Percentiles rank a stretch among this genome's conserved stretches.
Conservation (phyloP, 371 early-diverging fungal genomes). For the Saksenaea oblongispora region DNA sequence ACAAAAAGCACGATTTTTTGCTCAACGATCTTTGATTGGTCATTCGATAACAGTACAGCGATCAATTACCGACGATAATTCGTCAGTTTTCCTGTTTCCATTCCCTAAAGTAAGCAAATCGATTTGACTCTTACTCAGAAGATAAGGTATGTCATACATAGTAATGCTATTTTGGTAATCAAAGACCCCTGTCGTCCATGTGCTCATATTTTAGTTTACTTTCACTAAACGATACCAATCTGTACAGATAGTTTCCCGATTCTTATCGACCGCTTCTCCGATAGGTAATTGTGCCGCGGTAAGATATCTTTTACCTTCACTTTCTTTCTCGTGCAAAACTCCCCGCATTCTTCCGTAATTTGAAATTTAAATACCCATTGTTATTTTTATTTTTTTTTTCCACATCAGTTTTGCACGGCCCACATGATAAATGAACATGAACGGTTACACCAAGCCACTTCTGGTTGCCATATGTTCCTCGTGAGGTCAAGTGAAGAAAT, state of each 20-base stretch:
- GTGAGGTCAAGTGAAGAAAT: neutral
- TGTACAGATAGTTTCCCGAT: neutral
- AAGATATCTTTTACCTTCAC: neutral
- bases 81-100: neutral
- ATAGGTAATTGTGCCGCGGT: constrained; percentile 3
- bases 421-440: neutral
- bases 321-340: neutral
- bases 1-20: constrained; percentile 1
- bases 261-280: neutral
- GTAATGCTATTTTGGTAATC: constrained; percentile 4
- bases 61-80: constrained; percentile 2
- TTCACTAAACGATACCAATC: neutral
- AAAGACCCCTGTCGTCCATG: constrained; percentile 5
- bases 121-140: constrained; percentile 2
- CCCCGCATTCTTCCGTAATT: constrained; percentile 1
- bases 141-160: constrained; percentile 3
- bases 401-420: neutral
- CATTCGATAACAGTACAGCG: constrained; percentile 1
- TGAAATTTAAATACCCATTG: neutral
- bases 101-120: neutral
- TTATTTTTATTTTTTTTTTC: no score
- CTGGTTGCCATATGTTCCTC: neutral
- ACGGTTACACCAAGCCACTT: neutral
- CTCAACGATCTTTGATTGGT: neutral
- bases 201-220: constrained; percentile 2